Conservation (phyloP, 1,284 basidiomycete species). For the Golubevia pallescens region DNA sequence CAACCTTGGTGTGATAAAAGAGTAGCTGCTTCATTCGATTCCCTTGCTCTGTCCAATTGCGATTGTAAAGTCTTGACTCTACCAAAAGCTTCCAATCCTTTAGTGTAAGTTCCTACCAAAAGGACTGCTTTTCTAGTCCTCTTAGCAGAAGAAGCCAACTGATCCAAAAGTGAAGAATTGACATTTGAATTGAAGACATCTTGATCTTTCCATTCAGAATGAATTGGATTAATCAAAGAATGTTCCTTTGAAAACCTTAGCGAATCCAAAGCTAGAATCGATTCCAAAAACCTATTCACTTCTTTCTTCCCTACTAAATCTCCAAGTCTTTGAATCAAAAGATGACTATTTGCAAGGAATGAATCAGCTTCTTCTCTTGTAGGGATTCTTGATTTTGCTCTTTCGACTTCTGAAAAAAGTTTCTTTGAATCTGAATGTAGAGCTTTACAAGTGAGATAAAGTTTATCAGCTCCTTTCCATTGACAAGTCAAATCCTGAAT, state of each 20-base stretch:
- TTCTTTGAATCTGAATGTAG: conserved; percentile 7
- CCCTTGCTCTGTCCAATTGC: background rate
- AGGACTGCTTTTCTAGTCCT: conserved; percentile 8
- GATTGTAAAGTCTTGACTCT: conserved; percentile 1
- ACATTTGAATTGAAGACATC: background rate
- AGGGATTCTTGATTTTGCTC: background rate
- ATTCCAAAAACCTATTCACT: background rate
- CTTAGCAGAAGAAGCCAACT: conserved; percentile 9
- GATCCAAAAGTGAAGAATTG: background rate
- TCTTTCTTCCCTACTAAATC: too few species aligned
- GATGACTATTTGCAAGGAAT: too few species aligned
- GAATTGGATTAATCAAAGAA: conserved; percentile 4
- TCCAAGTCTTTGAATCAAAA: too few species aligned
- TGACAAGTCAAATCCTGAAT: conserved; percentile 11
- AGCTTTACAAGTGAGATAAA: conserved; percentile 2
- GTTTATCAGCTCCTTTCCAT: conserved; percentile 14
- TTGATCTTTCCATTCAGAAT: conserved; percentile 7
- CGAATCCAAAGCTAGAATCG: background rate
- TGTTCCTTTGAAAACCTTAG: conserved; percentile 9
- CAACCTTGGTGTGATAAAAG: background rate
- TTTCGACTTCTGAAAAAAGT: conserved; percentile 2
- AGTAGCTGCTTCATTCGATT: background rate
- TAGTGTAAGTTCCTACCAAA: conserved; percentile 4
- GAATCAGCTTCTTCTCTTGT: background rate
- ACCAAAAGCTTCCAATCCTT: conserved; percentile 1